A percentile compares a stretch with the other conserved stretches of the same genome.
Conservation (phyloP, 2,329 filamentous ascomycete species). For the Neonectria coccinea region DNA sequence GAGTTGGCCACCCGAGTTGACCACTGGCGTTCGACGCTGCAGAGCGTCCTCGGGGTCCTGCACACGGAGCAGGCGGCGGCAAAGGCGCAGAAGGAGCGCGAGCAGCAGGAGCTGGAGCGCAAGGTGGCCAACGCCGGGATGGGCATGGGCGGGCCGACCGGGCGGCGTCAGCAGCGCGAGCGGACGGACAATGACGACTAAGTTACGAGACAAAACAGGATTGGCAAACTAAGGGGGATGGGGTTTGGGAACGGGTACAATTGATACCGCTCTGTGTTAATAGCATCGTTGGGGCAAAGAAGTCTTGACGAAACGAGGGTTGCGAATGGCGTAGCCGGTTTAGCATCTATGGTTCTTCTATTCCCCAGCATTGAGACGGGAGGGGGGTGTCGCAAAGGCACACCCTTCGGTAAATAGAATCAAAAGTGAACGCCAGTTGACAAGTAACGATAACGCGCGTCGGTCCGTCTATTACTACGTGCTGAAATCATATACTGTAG, state of each 20-base stretch:
- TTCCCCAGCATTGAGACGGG: constrained; percentile 33
- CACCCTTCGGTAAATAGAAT: constrained; percentile 31
- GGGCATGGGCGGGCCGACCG: constrained; percentile 48
- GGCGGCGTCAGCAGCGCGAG: constrained; percentile 57
- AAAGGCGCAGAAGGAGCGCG: constrained; percentile 80
- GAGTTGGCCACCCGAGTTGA: constrained; percentile 92
- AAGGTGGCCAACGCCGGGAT: constrained; percentile 65
- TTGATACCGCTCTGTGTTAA: constrained; percentile 50
- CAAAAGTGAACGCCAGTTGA: constrained; percentile 21
- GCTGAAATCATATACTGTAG: too few species aligned
- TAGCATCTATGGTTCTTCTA: constrained; percentile 49
- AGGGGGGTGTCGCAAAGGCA: constrained; percentile 20
- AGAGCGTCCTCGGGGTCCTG: constrained; percentile 82
- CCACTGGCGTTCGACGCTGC: constrained; percentile 87
- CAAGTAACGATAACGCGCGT: not conserved
- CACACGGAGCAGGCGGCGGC: constrained; percentile 85
- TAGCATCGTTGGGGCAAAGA: constrained; percentile 47
- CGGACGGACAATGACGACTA: constrained; percentile 69
- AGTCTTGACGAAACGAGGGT: constrained; percentile 47
- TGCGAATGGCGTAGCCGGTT: constrained; percentile 54
- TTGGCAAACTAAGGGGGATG: constrained; percentile 20
- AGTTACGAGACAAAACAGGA: constrained; percentile 40
- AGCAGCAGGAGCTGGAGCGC: constrained; percentile 76
- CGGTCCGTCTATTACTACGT: not conserved
- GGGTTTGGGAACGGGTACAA: constrained; percentile 40